Conservation (phyloP, 2,329 filamentous ascomycete species). For the Trichoderma endophyticum region DNA sequence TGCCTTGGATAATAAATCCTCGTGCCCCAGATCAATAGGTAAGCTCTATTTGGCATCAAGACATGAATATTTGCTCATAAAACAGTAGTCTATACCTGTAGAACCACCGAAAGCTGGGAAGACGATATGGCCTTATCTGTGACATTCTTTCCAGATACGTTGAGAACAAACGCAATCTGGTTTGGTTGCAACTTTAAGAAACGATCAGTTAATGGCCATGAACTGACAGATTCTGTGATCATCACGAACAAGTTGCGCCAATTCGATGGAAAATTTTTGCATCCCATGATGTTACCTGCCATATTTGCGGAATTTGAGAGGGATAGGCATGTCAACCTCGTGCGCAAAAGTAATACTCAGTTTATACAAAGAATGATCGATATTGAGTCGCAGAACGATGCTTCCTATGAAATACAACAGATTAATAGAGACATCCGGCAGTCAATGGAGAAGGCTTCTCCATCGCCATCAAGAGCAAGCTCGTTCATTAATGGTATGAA, state of each 20-base stretch:
- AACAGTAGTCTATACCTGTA: constrained; percentile 19
- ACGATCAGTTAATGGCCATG: neutral
- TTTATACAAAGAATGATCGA: constrained; percentile 10
- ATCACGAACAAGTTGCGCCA: constrained; percentile 10
- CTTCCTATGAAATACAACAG: neutral
- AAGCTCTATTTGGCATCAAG: neutral
- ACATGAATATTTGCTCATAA: too few species aligned
- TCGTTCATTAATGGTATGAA: neutral
- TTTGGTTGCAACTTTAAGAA: constrained; percentile 17
- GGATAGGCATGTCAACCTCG: constrained; percentile 19
- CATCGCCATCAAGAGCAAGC: neutral
- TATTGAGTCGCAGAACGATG: neutral
- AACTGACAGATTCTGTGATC: neutral
- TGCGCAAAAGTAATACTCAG: neutral
- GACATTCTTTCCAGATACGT: constrained; percentile 17
- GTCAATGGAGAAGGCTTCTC: neutral
- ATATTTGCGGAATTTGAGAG: constrained; percentile 23
- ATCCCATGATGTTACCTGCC: constrained; percentile 22
- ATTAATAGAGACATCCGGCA: neutral
- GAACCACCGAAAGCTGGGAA: constrained; percentile 17
- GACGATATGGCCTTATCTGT: constrained; percentile 21
- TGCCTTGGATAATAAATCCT: neutral
- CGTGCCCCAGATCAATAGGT: neutral
- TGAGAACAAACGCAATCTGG: constrained; percentile 20
- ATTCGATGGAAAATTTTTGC: constrained; percentile 15